These are phyloP conservation scores for Crithidia mellificae DNA, from an alignment of 208 protist species.

Conservation along the genomic window DNA sequence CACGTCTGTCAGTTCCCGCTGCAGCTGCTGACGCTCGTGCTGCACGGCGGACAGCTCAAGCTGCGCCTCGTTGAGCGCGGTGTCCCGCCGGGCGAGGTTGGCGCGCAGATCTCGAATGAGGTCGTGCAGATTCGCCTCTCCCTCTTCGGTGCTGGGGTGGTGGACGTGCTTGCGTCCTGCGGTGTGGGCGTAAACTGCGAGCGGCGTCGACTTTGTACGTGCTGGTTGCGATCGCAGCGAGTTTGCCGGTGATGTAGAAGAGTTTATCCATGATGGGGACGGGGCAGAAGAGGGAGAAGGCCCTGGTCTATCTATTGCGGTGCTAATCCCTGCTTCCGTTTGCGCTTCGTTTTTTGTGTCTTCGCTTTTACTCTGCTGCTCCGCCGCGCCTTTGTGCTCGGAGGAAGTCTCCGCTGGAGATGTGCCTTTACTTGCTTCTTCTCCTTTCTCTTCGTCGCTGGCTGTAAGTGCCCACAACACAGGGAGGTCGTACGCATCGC, in stretches of 20 bases:
- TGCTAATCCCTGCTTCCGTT: no score
- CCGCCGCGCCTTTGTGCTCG: no score
- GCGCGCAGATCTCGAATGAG: constrained; percentile 70
- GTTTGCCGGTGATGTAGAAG: no score
- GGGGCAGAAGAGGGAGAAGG: no score
- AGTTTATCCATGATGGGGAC: no score
- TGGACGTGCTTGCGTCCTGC: not conserved
- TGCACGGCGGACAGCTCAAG: constrained; percentile 44
- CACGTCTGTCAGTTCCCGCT: constrained; percentile 24
- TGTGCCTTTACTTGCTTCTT: no score
- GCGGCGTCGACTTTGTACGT: not conserved
- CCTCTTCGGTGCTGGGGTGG: not conserved
- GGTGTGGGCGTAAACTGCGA: constrained; percentile 8
- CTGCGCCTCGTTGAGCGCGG: constrained; percentile 51
- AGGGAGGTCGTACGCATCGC: not conserved
- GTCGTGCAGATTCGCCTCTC: constrained; percentile 29
- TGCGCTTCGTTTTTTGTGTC: no score
- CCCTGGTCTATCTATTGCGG: no score
- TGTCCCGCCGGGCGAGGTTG: constrained; percentile 78
- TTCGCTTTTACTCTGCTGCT: no score
- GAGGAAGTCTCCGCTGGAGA: no score
- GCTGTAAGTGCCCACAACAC: not conserved
- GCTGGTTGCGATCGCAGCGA: not conserved
- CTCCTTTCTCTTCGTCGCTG: no score
- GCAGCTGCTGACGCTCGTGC: constrained; percentile 24